Evolutionary conservation across 2,329 filamentous ascomycete genomes (phyloP).

Genomic region (Penicillium sp.): DNA sequence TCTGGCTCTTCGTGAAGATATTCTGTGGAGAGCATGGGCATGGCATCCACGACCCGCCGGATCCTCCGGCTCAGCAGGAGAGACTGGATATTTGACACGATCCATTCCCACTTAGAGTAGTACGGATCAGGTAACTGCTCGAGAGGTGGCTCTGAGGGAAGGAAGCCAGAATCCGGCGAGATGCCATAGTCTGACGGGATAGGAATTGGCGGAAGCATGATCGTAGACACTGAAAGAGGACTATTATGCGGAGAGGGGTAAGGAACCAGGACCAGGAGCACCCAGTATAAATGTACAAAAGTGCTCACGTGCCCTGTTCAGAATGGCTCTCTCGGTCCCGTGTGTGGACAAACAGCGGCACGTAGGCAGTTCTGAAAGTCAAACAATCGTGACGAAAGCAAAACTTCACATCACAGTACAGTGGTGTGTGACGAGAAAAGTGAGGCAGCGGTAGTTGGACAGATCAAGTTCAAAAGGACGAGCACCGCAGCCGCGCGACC

Average conservation of each 20-base stretch:
- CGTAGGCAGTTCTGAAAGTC: neutral
- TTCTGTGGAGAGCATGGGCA: conserved; percentile 82
- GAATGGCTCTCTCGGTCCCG: neutral
- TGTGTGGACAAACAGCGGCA: neutral
- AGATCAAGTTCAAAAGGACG: neutral
- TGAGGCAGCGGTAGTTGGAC: neutral
- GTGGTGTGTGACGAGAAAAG: neutral
- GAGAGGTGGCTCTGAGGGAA: conserved; percentile 80
- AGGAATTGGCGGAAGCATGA: conserved; percentile 54
- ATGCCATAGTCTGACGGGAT: conserved; percentile 74
- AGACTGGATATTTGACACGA: conserved; percentile 83
- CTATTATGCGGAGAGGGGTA: neutral
- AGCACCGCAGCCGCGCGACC: conserved; percentile 3
- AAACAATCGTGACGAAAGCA: conserved; percentile 2
- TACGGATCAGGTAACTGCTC: conserved; percentile 83
- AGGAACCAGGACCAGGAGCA: conserved; percentile 1
- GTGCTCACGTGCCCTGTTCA: conserved; percentile 16
- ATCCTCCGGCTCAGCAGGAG: conserved; percentile 85
- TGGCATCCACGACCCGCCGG: conserved; percentile 74
- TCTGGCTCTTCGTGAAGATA: conserved; percentile 82
- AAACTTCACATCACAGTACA: neutral
- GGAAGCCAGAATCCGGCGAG: conserved; percentile 74
- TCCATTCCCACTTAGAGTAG: conserved; percentile 92
- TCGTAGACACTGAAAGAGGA: neutral
- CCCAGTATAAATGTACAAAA: conserved; percentile 13